These are phyloP conservation scores for Phytophthora quininea DNA, from an alignment of 352 stramenopile genomes.

Conservation along the genomic window DNA sequence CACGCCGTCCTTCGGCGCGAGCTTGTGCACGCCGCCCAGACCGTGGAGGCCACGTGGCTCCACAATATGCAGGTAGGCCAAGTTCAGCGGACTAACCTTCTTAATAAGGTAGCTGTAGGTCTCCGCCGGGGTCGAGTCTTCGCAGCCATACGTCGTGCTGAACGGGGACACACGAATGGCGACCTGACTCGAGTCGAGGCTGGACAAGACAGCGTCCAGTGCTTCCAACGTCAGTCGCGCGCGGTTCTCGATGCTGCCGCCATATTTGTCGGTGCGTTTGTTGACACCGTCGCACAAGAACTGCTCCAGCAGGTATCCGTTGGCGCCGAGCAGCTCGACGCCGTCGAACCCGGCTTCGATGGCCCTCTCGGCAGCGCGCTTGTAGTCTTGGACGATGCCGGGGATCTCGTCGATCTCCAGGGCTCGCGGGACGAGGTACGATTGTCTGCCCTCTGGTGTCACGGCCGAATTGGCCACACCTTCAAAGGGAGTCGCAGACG, in stretches of 20 bases:
- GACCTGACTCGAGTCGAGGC: slow-evolving; percentile 36
- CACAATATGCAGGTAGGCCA: slow-evolving; percentile 59
- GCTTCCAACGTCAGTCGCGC: slow-evolving; percentile 64
- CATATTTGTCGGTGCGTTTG: slow-evolving; percentile 37
- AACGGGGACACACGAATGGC: slow-evolving; percentile 41
- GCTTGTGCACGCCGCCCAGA: slow-evolving; percentile 1
- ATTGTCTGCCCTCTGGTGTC: slow-evolving; percentile 35
- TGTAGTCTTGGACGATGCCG: slow-evolving; percentile 34
- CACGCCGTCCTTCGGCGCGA: slow-evolving; percentile 40
- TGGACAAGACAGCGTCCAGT: slow-evolving; percentile 48
- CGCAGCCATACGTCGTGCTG: slow-evolving; percentile 35
- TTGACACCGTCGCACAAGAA: slow-evolving; percentile 36
- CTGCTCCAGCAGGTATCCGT: slow-evolving; percentile 39
- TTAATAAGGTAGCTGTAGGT: slow-evolving; percentile 48
- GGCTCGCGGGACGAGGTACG: slow-evolving; percentile 55
- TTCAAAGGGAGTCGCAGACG: slow-evolving; percentile 36
- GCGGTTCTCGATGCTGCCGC: slow-evolving; percentile 83
- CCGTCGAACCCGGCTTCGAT: slow-evolving; percentile 35
- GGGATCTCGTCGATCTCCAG: slow-evolving; percentile 79
- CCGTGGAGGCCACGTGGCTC: slow-evolving; percentile 47
- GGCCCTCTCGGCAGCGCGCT: slow-evolving; percentile 20
- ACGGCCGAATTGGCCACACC: slow-evolving; percentile 21
- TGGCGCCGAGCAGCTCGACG: slow-evolving; percentile 34
- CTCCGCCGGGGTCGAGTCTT: slow-evolving; percentile 39
- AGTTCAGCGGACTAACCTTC: slow-evolving; percentile 36